These are phyloP conservation scores for Sanghuangporus sanghuang DNA, from an alignment of 1,284 basidiomycete species.

Conservation along the genomic window DNA sequence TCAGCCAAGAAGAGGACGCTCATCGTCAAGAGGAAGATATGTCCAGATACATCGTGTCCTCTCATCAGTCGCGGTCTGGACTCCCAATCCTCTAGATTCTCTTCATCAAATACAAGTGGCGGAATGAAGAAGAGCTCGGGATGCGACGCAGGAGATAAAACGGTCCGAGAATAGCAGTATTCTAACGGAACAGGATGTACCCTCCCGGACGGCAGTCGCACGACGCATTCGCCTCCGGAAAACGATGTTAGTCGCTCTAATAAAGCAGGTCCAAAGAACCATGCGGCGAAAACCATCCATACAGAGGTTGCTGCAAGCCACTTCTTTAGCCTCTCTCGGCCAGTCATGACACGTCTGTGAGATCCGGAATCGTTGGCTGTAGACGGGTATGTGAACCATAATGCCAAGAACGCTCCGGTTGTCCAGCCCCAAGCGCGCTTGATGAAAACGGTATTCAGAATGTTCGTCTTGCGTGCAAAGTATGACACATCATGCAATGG, in stretches of 20 bases:
- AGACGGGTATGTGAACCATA: slow-evolving; percentile 48
- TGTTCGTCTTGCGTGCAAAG: slow-evolving; percentile 80
- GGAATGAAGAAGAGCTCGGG: slow-evolving; percentile 56
- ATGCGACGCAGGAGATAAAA: slow-evolving; percentile 56
- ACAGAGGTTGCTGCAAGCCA: slow-evolving; percentile 61
- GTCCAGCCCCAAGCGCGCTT: slow-evolving; percentile 95
- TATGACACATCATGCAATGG: slow-evolving; percentile 61
- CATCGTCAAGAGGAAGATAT: slow-evolving; percentile 89
- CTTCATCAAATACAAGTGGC: slow-evolving; percentile 21
- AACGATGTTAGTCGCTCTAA: slow-evolving; percentile 69
- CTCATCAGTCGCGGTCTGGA: slow-evolving; percentile 56
- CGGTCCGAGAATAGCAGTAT: slow-evolving; percentile 50
- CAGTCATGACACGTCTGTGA: slow-evolving; percentile 16
- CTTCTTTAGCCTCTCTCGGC: slow-evolving; percentile 42
- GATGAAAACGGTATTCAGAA: slow-evolving; percentile 83
- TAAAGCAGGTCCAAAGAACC: slow-evolving; percentile 91
- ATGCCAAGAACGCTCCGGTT: slow-evolving; percentile 56
- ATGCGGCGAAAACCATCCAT: slow-evolving; percentile 77
- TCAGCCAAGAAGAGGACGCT: slow-evolving; percentile 77
- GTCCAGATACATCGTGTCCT: slow-evolving; percentile 93
- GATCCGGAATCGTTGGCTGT: not conserved
- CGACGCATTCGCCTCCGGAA: slow-evolving; percentile 80
- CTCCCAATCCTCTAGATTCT: slow-evolving; percentile 34
- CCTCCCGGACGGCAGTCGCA: slow-evolving; percentile 54
- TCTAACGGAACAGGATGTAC: slow-evolving; percentile 50